These are phyloP conservation scores for Leptographium lundbergii DNA, from an alignment of 2,329 filamentous ascomycete species.

Conservation along the genomic window DNA sequence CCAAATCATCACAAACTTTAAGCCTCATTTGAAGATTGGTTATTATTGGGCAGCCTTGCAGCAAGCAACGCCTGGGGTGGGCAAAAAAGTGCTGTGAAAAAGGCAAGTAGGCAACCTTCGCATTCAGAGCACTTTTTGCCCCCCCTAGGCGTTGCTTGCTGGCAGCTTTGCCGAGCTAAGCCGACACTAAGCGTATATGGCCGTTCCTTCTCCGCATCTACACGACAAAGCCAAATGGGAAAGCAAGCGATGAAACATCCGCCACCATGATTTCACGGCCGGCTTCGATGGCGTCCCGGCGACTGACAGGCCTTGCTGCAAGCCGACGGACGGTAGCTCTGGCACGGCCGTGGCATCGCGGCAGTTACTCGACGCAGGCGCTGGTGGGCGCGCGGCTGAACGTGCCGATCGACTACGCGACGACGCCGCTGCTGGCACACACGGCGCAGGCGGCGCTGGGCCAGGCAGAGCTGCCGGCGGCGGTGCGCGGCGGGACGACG, in stretches of 20 bases:
- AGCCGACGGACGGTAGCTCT: not conserved
- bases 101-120: no score
- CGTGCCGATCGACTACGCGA: conserved; percentile 73
- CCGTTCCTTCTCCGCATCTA: not conserved
- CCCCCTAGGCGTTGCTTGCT: no score
- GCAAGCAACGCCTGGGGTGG: no score
- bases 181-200: not conserved
- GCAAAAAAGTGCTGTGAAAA: no score
- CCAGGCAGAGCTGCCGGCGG: conserved; percentile 57
- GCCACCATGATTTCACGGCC: not conserved
- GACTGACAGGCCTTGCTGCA: not conserved
- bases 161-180: not conserved
- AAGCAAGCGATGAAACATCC: not conserved
- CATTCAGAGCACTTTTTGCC: no score
- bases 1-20: no score
- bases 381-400: conserved; percentile 59
- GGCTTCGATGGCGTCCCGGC: not conserved
- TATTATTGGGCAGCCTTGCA: no score
- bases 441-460: conserved; percentile 58
- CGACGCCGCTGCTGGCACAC: conserved; percentile 71
- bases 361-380: conserved; percentile 36
- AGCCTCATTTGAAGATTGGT: no score
- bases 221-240: not conserved
- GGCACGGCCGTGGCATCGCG: not conserved
- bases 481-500: conserved; percentile 50